These are phyloP conservation scores for Cyclotella atomus DNA, from an alignment of 108 stramenopile genomes.

Conservation along the genomic window DNA sequence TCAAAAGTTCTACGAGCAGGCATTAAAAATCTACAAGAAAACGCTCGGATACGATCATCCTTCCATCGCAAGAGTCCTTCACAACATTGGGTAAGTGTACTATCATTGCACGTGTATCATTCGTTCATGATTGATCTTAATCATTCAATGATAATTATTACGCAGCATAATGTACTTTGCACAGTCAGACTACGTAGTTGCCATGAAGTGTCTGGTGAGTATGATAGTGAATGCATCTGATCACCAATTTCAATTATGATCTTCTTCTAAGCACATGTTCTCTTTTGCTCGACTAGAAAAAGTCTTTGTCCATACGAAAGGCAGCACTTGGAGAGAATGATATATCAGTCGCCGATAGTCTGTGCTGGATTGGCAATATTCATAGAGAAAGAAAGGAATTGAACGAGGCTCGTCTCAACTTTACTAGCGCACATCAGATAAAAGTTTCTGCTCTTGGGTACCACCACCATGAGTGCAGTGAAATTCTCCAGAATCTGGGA, in stretches of 20 bases:
- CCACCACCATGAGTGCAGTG: constrained; percentile 43
- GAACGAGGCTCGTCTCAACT: constrained; percentile 46
- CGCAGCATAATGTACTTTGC: constrained; percentile 47
- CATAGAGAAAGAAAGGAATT: constrained; percentile 47
- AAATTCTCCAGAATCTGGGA: constrained; percentile 51
- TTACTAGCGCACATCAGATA: constrained; percentile 39
- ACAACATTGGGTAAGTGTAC: constrained; percentile 41
- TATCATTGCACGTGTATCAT: not conserved
- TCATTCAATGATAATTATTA: not conserved
- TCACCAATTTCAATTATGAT: no score
- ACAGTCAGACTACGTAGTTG: constrained; percentile 23
- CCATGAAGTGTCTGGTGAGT: constrained; percentile 47
- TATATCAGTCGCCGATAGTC: constrained; percentile 51
- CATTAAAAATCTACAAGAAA: constrained; percentile 48
- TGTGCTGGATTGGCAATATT: constrained; percentile 65
- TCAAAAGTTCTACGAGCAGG: constrained; percentile 55
- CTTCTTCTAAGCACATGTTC: no score
- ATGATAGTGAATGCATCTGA: no score
- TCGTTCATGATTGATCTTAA: not conserved
- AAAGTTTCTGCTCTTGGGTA: constrained; percentile 50
- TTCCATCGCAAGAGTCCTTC: constrained; percentile 41
- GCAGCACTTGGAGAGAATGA: constrained; percentile 26
- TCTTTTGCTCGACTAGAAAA: constrained; percentile 9
- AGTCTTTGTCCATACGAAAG: constrained; percentile 41
- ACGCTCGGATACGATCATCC: constrained; percentile 42